Evolutionary conservation across 1,139 yeast species (phyloP).

Genomic region (Insectozyma bohioensis): DNA sequence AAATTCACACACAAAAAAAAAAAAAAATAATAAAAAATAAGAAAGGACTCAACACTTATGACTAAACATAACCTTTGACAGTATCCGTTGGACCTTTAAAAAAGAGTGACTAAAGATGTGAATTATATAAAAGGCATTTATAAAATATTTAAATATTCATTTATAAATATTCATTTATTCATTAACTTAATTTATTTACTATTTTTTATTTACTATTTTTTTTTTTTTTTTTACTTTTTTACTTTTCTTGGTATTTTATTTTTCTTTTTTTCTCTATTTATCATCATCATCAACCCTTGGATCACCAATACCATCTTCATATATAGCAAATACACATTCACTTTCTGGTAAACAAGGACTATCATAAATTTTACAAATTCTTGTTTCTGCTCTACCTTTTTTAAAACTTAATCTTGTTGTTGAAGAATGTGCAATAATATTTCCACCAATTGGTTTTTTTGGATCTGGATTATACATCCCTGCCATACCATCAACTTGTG

Average conservation of each 20-base stretch:
- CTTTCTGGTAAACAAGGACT: conserved; percentile 96
- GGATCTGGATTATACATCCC: conserved; percentile 91
- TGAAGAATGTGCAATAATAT: conserved; percentile 94
- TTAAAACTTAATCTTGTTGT: conserved; percentile 88
- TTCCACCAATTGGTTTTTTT: conserved; percentile 99
- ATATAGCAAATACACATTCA: conserved; percentile 92
- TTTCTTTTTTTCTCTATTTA: neutral
- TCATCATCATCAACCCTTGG: conserved; percentile 74
- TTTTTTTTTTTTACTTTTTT: no score
- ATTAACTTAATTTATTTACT: conserved; percentile 15
- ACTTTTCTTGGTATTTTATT: no score
- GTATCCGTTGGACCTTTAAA: no score
- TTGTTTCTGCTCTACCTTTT: conserved; percentile 88
- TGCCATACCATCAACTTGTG: conserved; percentile 93
- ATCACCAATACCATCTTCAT: conserved; percentile 96
- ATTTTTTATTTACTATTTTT: no score
- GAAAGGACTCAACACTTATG: no score
- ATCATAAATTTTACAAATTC: conserved; percentile 92
- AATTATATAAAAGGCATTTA: no score
- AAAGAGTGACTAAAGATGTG: no score
- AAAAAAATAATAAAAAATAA: no score
- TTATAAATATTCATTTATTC: neutral
- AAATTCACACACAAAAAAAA: no score
- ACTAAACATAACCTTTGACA: no score
- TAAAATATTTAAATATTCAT: no score